phyloP scores from a whole-genome alignment of 768 basidiomycete genomes.

The Mycena floridula region DNA sequence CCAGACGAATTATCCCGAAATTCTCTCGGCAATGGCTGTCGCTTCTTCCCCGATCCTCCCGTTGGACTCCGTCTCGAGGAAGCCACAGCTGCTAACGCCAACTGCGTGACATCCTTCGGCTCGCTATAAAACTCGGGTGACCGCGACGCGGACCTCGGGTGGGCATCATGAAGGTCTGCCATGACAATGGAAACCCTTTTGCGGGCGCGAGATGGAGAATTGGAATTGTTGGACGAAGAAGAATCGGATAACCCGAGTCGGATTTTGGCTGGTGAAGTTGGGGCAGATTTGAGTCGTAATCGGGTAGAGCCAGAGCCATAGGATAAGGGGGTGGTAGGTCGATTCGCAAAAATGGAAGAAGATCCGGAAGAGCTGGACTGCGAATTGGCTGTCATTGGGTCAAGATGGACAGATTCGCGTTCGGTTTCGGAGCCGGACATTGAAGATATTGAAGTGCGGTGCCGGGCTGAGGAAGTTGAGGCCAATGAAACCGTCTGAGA shows the following conservation, averaged over 20 bases:
- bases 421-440: constrained; percentile 81
- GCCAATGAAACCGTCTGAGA: constrained; percentile 22
- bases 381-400: constrained; percentile 22
- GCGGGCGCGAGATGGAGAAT: constrained; percentile 22
- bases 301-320: constrained; percentile 12
- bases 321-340: constrained; percentile 7
- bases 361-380: constrained; percentile 18
- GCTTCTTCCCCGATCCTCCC: constrained; percentile 15
- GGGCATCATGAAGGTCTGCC: too few species aligned
- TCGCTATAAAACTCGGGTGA: constrained; percentile 12
- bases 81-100: constrained; percentile 58
- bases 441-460: constrained; percentile 27
- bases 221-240: constrained; percentile 1
- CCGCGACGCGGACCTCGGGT: constrained; percentile 16
- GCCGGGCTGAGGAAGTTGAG: constrained; percentile 25
- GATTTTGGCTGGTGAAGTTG: constrained; percentile 7
- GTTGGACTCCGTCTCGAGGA: constrained; percentile 48
- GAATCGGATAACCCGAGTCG: neutral
- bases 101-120: constrained; percentile 39
- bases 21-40: constrained; percentile 45
- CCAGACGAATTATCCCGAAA: constrained; percentile 25
- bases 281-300: constrained; percentile 9
- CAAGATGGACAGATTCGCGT: constrained; percentile 45
- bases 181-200: constrained; percentile 35
- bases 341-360: constrained; percentile 13